Percentiles rank a stretch among this genome's conserved stretches.
Evolutionary conservation across 1,284 basidiomycete species (phyloP).

Genomic region (Mycena citricolor): DNA sequence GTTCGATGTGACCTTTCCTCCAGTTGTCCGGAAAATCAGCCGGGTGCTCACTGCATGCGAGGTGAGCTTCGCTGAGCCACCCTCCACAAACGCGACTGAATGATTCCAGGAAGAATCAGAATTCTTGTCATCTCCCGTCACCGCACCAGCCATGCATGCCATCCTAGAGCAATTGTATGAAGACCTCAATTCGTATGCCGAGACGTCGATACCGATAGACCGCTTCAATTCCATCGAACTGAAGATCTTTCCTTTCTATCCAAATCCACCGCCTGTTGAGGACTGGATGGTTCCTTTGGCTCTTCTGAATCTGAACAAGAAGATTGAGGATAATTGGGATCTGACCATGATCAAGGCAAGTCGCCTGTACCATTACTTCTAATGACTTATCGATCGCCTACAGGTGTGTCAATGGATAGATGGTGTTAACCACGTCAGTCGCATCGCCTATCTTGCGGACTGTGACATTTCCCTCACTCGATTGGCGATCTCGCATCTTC

Average conservation of each 20-base stretch:
- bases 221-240: slow-evolving; percentile 90
- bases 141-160: slow-evolving; percentile 72
- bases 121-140: slow-evolving; percentile 79
- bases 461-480: slow-evolving; percentile 85
- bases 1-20: not conserved
- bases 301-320: slow-evolving; percentile 78
- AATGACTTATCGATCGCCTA: not conserved
- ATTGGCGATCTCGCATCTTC: slow-evolving; percentile 87
- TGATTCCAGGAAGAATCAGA: slow-evolving; percentile 76
- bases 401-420: slow-evolving; percentile 83
- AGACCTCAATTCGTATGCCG: slow-evolving; percentile 95
- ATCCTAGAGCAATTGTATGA: slow-evolving; percentile 97
- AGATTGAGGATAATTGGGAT: slow-evolving; percentile 94
- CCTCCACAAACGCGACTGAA: slow-evolving; percentile 1
- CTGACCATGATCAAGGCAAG: slow-evolving; percentile 85
- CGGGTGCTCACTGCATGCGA: slow-evolving; percentile 86
- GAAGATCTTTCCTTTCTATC: slow-evolving; percentile 95
- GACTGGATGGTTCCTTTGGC: slow-evolving; percentile 97
- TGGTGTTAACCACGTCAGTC: slow-evolving; percentile 87
- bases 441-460: slow-evolving; percentile 90
- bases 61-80: slow-evolving; percentile 48
- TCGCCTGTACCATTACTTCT: slow-evolving; percentile 1
- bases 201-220: slow-evolving; percentile 89
- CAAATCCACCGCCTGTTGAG: slow-evolving; percentile 86
- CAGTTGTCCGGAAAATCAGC: slow-evolving; percentile 87